Conservation (phyloP, 805 yeast species). For the Torulaspora quercuum region DNA sequence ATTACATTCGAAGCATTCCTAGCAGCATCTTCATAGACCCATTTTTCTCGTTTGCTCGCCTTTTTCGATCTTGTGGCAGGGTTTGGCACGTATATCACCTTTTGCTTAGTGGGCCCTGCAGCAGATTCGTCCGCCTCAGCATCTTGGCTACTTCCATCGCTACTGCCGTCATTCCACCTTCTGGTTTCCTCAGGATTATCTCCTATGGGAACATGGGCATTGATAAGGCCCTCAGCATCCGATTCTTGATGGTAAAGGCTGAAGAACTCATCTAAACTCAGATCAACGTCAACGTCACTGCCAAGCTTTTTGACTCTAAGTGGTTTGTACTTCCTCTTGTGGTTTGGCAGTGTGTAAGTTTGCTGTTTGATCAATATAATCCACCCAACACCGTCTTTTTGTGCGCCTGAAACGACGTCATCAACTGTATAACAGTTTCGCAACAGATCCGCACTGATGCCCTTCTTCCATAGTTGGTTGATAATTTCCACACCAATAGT, state of each 20-base stretch:
- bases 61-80: constrained; percentile 79
- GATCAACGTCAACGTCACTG: constrained; percentile 62
- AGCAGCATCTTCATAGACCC: constrained; percentile 73
- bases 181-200: constrained; percentile 28
- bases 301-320: constrained; percentile 64
- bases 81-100: constrained; percentile 65
- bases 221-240: constrained; percentile 10
- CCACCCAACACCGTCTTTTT: constrained; percentile 69
- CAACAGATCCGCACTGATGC: constrained; percentile 74
- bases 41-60: constrained; percentile 69
- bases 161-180: constrained; percentile 32
- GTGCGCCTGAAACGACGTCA: constrained; percentile 62
- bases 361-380: constrained; percentile 75
- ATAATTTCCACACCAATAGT: constrained; percentile 63
- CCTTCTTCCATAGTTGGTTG: constrained; percentile 66
- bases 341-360: constrained; percentile 27
- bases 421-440: constrained; percentile 51
- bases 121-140: constrained; percentile 24
- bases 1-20: constrained; percentile 55
- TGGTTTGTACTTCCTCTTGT: constrained; percentile 65
- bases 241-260: constrained; percentile 40
- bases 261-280: constrained; percentile 65
- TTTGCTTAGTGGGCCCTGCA: constrained; percentile 40
- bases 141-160: constrained; percentile 31
- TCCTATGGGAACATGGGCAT: constrained; percentile 17